Evolutionary conservation across 306 rosid species (phyloP).

Genomic region (Ziziphus jujuba): DNA sequence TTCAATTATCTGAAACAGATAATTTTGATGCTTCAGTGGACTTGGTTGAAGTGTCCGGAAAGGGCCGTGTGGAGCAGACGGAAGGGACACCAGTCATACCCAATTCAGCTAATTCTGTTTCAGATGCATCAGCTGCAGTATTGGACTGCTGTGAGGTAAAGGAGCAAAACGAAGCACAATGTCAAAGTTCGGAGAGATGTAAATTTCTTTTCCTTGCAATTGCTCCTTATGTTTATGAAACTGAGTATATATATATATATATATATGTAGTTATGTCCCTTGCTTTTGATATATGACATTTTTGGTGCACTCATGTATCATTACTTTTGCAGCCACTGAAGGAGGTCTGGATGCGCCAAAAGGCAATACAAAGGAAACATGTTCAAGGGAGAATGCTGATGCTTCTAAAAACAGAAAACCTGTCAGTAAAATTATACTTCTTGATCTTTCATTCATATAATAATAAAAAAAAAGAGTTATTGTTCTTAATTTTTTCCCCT

Average conservation of each 20-base stretch:
- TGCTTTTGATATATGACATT: conserved; percentile 30
- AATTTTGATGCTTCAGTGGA: conserved; percentile 43
- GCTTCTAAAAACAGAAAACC: conserved; percentile 60
- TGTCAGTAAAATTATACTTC: conserved; percentile 44
- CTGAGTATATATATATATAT: background rate
- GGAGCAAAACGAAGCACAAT: conserved; percentile 48
- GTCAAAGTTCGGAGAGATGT: conserved; percentile 56
- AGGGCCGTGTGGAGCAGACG: conserved; percentile 38
- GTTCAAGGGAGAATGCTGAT: conserved; percentile 40
- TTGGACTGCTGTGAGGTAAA: conserved; percentile 44
- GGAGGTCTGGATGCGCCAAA: conserved; percentile 43
- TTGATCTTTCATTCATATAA: conserved; percentile 8
- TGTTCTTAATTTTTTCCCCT: background rate
- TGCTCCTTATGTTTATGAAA: background rate
- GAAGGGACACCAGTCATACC: conserved; percentile 37
- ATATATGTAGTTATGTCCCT: background rate
- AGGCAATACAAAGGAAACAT: conserved; percentile 37
- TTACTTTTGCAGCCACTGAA: conserved; percentile 48
- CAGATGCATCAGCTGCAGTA: conserved; percentile 32
- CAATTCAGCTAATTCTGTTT: conserved; percentile 31
- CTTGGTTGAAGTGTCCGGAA: conserved; percentile 34
- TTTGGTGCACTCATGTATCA: conserved; percentile 21
- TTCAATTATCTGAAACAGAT: conserved; percentile 46
- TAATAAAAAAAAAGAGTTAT: conserved; percentile 6
- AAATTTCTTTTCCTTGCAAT: conserved; percentile 36